Base-by-base conservation (phyloP, 108 stramenopile genomes). In the Discostella stelligeroides region DNA sequence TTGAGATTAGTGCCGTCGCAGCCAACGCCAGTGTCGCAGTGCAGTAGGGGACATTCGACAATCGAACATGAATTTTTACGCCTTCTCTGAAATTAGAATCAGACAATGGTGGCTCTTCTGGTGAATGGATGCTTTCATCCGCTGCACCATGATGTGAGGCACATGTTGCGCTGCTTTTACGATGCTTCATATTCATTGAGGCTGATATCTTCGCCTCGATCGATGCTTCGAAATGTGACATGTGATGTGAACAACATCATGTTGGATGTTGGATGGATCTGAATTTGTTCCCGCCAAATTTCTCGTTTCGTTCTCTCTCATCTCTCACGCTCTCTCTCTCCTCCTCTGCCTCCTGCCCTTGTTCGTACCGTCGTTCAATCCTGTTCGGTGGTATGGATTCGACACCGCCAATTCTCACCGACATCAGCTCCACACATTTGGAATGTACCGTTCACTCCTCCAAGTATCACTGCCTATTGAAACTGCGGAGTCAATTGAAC, bases 361-460 rank as follows among this genome's bases (percentile, higher is more conserved):
- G n/a, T n/a, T 47, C 41, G 12, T 14, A 46, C 2, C 6, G 45
- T 2, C 45, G 1, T 46, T 17, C 2, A 7, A 46, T 2, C 6
- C 45, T 46, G 14, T 18, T 49, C 48, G 17, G 8, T 56, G 13
- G 12, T 30, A 56, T 56, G 37, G 34, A 56, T 56, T 38, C 30
- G 15, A 13, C 55, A 56, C 55, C 55, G n/a, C 72, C 75, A 15
- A 68, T 73, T 60, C 71, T 80, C 53, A 80, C 70, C 25, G 30
- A 73, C 37, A 65, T 73, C 27, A 69, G 24, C 45, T 24, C 42
- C 20, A 27, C 47, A 56, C 61, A 69, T 27, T 67, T 80, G 20
- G 79, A 80, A 50, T 73, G 79, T 40, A 73, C 67, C 39, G 50
- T 64, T 8, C 72, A 68, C 53, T 72, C 61, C 40, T 38, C 47